Evolutionary conservation across 2,329 filamentous ascomycete genomes (phyloP), one percentile per base, ranked within the genome.

Genomic region (Aspergillus quadrilineatus): DNA sequence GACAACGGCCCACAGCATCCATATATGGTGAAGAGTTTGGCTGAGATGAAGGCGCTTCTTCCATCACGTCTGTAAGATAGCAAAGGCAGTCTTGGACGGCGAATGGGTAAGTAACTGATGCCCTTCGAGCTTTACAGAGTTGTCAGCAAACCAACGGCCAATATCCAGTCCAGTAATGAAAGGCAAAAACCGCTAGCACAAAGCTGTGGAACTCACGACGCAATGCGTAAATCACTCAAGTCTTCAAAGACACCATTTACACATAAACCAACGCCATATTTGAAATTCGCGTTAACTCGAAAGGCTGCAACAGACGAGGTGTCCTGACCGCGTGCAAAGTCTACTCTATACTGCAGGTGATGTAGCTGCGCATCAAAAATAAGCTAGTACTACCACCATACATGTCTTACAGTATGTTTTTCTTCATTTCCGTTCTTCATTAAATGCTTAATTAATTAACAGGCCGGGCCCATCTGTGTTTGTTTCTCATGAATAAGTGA

Each of bases 211-310:
- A 14, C 54, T 56, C 10, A 37, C 9, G 47, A 51, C 30, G 28
- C 9, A 37, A 53, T 22, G 53, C 50, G 57, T 29, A 56, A 14
- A 45, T 59, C 8, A 46, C 37, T 5, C 44, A 50, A 12, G 36
- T 59, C 43, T 32, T 59, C 12, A 53, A 59, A 17, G 57, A 59
- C 34, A 17, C 43, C 9, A 26, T 46, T 2, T 43, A 56, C 29
- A 28, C 34, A 3, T 5, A 29, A 8, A 45, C 53, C 1, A 53
- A 59, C 37, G 45, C 39, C 26, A 36, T 59, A 4, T 30, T 48
- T 41, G 57, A 59, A 37, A 39, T 56, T 4, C 14, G 44, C 5
- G 22, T 48, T 2, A 30, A 44, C 37, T 22, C 29, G 5, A n/a
- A 15, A 1, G 26, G 12, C 6, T 34, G 22, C 22, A 28, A 29